Percentiles rank a stretch among this genome's conserved stretches.
phyloP scores from a whole-genome alignment of 2,329 filamentous ascomycete species.

The Aspergillus spinulosporus region DNA sequence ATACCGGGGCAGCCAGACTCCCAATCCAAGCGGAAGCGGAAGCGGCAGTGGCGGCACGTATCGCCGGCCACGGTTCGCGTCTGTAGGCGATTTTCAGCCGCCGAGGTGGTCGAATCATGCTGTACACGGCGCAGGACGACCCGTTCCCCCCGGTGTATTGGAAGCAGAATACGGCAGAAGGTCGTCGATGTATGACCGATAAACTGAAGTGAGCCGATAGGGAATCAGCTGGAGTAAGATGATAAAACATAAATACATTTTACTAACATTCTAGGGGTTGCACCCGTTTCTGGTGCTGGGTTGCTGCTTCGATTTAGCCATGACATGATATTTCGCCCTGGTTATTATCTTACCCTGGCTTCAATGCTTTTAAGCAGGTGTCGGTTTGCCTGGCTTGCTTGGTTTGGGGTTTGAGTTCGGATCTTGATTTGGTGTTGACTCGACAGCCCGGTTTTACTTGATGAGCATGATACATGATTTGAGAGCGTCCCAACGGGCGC shows the following conservation, averaged over 20 bases:
- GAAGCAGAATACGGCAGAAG: conserved; percentile 12
- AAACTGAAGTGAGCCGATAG: neutral
- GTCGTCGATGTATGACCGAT: conserved; percentile 15
- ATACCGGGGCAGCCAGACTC: conserved; percentile 7
- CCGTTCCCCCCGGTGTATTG: conserved; percentile 5
- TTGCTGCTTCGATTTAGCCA: neutral
- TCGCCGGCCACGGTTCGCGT: conserved; percentile 10
- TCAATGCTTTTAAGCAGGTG: too few species aligned
- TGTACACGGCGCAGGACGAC: neutral
- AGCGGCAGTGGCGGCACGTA: neutral
- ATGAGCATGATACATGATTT: too few species aligned
- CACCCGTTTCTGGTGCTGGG: neutral
- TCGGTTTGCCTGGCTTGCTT: too few species aligned
- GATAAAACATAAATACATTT: neutral
- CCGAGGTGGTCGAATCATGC: conserved; percentile 6
- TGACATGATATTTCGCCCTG: neutral
- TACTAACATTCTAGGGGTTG: conserved; percentile 2
- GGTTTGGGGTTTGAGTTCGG: too few species aligned
- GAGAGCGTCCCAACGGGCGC: too few species aligned
- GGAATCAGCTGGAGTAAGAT: neutral
- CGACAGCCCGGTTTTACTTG: too few species aligned
- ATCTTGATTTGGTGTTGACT: too few species aligned
- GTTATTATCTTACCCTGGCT: neutral
- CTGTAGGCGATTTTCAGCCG: conserved; percentile 11
- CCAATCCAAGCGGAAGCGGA: neutral